Evolutionary conservation across 2,329 filamentous ascomycete genomes (phyloP).

Genomic region (Aspergillus sp.): DNA sequence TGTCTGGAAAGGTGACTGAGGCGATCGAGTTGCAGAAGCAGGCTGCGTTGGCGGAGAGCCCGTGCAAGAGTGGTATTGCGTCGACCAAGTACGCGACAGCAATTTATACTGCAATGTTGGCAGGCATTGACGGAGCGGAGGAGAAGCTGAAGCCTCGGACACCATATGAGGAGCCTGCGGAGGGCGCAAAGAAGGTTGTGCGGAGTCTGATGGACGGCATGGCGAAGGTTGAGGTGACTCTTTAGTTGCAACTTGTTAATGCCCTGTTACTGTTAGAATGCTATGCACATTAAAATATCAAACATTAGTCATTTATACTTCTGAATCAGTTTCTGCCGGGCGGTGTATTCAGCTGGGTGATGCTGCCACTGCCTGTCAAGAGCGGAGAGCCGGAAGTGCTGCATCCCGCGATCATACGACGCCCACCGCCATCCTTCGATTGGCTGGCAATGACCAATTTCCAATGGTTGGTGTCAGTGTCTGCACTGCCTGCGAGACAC

Average conservation of each 20-base stretch:
- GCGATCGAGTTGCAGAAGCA: constrained; percentile 61
- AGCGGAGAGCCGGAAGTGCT: constrained; percentile 21
- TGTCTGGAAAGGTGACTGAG: constrained; percentile 56
- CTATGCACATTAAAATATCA: not conserved
- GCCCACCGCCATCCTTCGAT: constrained; percentile 9
- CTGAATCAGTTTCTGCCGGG: not conserved
- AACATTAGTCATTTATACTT: not conserved
- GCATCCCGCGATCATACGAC: constrained; percentile 35
- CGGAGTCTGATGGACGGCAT: constrained; percentile 41
- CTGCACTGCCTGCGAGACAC: not conserved
- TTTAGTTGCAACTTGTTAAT: not conserved
- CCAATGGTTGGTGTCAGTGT: not conserved
- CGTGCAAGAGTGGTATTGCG: constrained; percentile 66
- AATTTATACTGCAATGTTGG: constrained; percentile 57
- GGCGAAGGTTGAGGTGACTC: constrained; percentile 39
- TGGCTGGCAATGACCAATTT: constrained; percentile 12
- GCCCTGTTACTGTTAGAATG: not conserved
- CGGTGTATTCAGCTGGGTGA: not conserved
- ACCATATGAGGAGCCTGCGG: constrained; percentile 57
- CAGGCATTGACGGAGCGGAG: constrained; percentile 61
- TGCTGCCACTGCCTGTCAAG: not conserved
- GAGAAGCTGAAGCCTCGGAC: constrained; percentile 59
- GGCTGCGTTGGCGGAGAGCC: constrained; percentile 65
- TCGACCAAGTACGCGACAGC: constrained; percentile 68
- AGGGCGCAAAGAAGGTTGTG: constrained; percentile 47